Evolutionary conservation across 306 rosid genomes (phyloP), one percentile per base, ranked within the genome.

Genomic region (Inga leiocalycina): DNA sequence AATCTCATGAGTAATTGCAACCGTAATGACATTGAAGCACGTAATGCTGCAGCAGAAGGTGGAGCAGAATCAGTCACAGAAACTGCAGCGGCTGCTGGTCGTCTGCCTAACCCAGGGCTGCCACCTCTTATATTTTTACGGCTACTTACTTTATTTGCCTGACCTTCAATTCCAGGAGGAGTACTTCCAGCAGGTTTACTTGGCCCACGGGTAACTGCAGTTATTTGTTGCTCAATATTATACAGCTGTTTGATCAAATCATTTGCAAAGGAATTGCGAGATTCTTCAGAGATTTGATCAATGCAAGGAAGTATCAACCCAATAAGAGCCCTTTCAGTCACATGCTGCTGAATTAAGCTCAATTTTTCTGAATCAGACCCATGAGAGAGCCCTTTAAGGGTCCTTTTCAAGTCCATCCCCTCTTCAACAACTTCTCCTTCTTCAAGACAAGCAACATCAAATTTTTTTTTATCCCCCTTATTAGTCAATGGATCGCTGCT

Each of bases 361-460:
- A 81, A 84, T 79, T 81, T 62, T 83, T 91, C 94, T 59, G 80
- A 81, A 78, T 91, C 93, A 73, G 32, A 51, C 46, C 81, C 86
- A 81, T 85, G 93, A 81, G 81, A 70, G 54, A 83, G 81, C 83
- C 91, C 94, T 80, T 91, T 89, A 64, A 85, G 79, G 45, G 70
- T 71, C 86, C 83, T 89, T 75, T 83, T 86, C 39, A 83, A 74
- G 62, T 91, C 94, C 62, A 76, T 57, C 69, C 89, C 98, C 79
- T 94, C 97, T 71, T 95, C 97, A 74, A 74, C 86, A 85, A 95
- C 94, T 83, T 95, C 98, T 82, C 98, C 98, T 88, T 95, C 98
- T 92, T 95, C 98, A 81, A 93, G 93, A 81, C 91, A 85, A 43
- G 85, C 44, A 46, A 82, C 84, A 79, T 93, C 94, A 75, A 83